A percentile compares a stretch with the other conserved stretches of the same genome.
Evolutionary conservation across 257 asterid genomes (phyloP).

Genomic region (Solanum habrochaites): DNA sequence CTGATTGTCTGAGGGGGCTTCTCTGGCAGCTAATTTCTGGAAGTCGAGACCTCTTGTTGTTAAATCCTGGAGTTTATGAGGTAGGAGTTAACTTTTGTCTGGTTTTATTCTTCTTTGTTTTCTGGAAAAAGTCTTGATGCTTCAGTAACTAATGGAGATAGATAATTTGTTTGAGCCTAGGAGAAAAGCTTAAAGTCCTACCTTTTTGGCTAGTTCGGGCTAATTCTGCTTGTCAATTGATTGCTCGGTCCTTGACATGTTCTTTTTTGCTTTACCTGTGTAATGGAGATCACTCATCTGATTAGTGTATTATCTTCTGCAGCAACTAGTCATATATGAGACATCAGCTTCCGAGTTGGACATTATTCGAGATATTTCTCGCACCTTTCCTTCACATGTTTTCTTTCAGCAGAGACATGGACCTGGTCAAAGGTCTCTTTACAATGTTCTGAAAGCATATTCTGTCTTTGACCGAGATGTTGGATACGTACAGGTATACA

Average conservation of each 20-base stretch:
- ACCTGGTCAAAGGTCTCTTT: conserved; percentile 98
- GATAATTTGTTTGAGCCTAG: too few relatives aligned
- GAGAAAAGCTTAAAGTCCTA: neutral
- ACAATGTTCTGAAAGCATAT: conserved; percentile 92
- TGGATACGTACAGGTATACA: conserved; percentile 90
- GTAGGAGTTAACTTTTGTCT: conserved; percentile 16
- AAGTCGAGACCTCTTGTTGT: conserved; percentile 92
- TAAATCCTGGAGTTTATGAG: conserved; percentile 99
- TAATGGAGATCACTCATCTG: neutral
- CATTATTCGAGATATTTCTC: conserved; percentile 94
- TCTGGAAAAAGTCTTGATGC: neutral
- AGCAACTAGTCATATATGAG: conserved; percentile 98
- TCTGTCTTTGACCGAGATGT: conserved; percentile 94
- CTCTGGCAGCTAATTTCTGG: conserved; percentile 99
- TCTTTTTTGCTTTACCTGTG: neutral
- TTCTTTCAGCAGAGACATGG: conserved; percentile 99
- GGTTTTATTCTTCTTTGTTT: neutral
- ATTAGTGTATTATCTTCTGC: conserved; percentile 25
- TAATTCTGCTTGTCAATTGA: neutral
- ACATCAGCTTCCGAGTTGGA: conserved; percentile 98
- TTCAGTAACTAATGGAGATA: neutral
- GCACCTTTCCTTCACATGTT: conserved; percentile 97
- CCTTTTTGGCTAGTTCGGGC: neutral
- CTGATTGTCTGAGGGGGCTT: conserved; percentile 96
- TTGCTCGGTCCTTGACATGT: neutral